Evolutionary conservation across 495 filamentous ascomycete species (phyloP).

Genomic region (Daldinia caldariorum): DNA sequence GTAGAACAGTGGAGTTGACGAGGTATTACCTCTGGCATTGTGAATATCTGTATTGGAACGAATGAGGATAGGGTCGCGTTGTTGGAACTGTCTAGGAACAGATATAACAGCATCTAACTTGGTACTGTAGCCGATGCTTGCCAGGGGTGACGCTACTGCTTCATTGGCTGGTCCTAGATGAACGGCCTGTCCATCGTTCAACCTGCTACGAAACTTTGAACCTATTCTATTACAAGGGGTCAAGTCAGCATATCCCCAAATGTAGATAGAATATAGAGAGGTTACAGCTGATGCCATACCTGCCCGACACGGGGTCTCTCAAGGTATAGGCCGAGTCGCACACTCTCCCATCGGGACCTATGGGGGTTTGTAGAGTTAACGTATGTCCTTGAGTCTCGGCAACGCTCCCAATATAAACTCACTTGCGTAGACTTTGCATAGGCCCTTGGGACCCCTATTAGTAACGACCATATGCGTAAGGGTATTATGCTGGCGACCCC

Average conservation of each 20-base stretch:
- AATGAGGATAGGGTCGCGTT: background rate
- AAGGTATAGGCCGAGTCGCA: background rate
- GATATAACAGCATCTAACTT: background rate
- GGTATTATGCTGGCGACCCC: background rate
- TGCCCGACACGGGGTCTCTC: background rate
- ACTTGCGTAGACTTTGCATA: constrained; percentile 49
- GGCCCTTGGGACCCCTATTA: background rate
- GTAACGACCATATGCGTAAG: constrained; percentile 44
- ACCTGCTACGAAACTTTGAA: background rate
- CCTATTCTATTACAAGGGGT: background rate
- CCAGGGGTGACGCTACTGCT: background rate
- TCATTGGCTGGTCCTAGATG: background rate
- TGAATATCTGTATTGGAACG: background rate
- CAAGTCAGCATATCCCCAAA: background rate
- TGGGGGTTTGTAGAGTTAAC: background rate
- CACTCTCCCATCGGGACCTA: background rate
- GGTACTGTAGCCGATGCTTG: background rate
- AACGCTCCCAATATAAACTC: constrained; percentile 19
- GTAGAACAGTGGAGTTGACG: background rate
- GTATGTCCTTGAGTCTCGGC: too few species aligned
- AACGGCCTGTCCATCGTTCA: background rate
- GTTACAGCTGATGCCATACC: background rate
- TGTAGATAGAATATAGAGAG: background rate
- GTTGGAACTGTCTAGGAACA: background rate
- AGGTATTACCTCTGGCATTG: background rate